phyloP scores from a whole-genome alignment of 192 early-diverging fungal species.

The Funneliformis mosseae region DNA sequence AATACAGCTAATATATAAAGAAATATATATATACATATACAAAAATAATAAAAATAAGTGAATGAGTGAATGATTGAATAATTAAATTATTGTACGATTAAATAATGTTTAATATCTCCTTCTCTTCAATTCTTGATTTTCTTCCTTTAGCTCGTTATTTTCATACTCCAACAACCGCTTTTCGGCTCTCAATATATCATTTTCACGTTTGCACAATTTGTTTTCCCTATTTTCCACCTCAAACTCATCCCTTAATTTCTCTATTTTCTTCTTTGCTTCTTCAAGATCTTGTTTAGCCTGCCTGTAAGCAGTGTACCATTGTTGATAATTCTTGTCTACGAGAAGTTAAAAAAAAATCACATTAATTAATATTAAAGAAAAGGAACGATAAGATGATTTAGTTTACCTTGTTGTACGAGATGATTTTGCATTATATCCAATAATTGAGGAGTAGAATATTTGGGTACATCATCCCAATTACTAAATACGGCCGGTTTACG shows the following conservation, averaged over 20 bases:
- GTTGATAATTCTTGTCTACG: background rate
- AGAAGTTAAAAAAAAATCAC: background rate
- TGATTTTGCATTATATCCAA: background rate
- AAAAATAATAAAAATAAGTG: no score
- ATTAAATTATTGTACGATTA: no score
- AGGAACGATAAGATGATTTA: background rate
- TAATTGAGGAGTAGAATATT: background rate
- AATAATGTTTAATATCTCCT: no score
- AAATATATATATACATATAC: no score
- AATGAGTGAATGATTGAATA: no score
- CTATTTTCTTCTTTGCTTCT: background rate
- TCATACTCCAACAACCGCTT: background rate
- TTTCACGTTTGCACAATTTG: background rate
- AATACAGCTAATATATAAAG: no score
- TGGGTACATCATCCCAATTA: background rate
- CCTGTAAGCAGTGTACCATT: background rate
- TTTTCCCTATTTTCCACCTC: background rate
- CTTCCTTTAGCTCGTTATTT: background rate
- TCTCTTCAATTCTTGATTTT: background rate
- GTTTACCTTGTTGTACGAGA: background rate
- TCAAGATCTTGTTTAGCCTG: background rate
- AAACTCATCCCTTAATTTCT: background rate
- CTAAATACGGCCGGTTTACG: background rate
- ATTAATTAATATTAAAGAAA: background rate
- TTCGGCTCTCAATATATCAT: background rate